These are phyloP conservation scores for Capsella bursapastoris DNA, from an alignment of 345 rosid genomes.

Conservation along the genomic window DNA sequence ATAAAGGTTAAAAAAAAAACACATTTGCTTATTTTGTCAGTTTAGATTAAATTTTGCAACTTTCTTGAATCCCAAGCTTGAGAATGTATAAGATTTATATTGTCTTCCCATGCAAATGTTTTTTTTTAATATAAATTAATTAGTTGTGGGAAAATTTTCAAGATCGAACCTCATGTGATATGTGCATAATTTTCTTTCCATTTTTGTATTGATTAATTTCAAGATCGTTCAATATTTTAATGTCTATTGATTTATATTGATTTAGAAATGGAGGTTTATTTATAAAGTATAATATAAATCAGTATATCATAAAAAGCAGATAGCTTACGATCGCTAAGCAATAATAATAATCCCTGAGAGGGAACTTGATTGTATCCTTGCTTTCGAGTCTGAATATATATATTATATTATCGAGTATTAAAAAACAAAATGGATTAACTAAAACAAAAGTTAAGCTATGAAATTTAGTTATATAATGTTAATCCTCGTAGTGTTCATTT, in stretches of 20 bases:
- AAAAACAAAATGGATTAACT: background rate
- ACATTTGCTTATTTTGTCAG: slow-evolving; percentile 30
- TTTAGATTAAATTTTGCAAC: slow-evolving; percentile 34
- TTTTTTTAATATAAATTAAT: background rate
- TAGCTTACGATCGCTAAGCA: background rate
- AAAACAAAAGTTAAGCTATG: background rate
- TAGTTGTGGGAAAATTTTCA: slow-evolving; percentile 8
- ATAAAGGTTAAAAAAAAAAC: background rate
- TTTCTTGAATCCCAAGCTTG: slow-evolving; percentile 43
- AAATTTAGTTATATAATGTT: background rate
- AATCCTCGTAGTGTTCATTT: slow-evolving; percentile 22
- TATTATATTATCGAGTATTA: background rate
- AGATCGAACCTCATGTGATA: slow-evolving; percentile 25
- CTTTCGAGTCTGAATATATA: background rate
- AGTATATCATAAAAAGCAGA: background rate
- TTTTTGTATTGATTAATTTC: background rate
- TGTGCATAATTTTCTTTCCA: slow-evolving; percentile 1
- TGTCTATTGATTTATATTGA: background rate
- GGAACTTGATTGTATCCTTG: slow-evolving; percentile 7
- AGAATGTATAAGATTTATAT: slow-evolving; percentile 33
- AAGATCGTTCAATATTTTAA: background rate
- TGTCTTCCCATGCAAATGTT: slow-evolving; percentile 39
- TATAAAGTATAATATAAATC: too few species aligned
- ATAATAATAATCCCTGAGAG: background rate
- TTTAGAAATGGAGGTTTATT: background rate